phyloP scores from a whole-genome alignment of 2,329 filamentous ascomycete genomes.

The Xylariales sp. region DNA sequence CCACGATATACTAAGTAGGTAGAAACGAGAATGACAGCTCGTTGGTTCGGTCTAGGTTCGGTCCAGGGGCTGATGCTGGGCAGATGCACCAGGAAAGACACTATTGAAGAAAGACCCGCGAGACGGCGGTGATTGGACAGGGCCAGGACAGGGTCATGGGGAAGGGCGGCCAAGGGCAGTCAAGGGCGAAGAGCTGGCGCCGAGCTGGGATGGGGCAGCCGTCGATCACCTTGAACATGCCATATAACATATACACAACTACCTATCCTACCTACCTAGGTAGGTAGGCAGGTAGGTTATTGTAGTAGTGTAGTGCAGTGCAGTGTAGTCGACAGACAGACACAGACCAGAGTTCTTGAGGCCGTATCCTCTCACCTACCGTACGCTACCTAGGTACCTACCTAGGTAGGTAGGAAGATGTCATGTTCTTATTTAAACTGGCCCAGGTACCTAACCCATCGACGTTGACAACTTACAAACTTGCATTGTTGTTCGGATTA shows the following conservation, averaged over 20 bases:
- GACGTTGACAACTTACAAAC: no score
- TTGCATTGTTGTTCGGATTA: no score
- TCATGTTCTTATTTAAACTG: not conserved
- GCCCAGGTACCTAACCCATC: no score
- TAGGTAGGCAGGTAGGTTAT: no score
- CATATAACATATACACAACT: not conserved
- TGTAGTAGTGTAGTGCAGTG: no score
- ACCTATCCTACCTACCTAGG: no score
- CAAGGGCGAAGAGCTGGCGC: slow-evolving; percentile 20
- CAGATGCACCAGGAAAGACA: slow-evolving; percentile 29
- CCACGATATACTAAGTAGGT: slow-evolving; percentile 8
- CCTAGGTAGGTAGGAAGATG: not conserved
- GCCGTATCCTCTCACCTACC: no score
- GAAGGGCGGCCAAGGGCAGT: slow-evolving; percentile 16
- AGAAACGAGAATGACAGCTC: slow-evolving; percentile 11
- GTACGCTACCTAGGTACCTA: no score
- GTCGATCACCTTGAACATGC: slow-evolving; percentile 13
- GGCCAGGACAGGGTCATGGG: slow-evolving; percentile 15
- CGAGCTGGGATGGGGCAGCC: slow-evolving; percentile 20
- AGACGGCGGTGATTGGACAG: slow-evolving; percentile 20
- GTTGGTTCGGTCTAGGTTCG: slow-evolving; percentile 28
- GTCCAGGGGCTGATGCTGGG: slow-evolving; percentile 21
- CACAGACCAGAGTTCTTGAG: no score
- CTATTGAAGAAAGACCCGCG: slow-evolving; percentile 34
- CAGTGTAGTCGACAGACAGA: no score